Evolutionary conservation across 1,284 basidiomycete species (phyloP).

Genomic region (Boletus sp.): DNA sequence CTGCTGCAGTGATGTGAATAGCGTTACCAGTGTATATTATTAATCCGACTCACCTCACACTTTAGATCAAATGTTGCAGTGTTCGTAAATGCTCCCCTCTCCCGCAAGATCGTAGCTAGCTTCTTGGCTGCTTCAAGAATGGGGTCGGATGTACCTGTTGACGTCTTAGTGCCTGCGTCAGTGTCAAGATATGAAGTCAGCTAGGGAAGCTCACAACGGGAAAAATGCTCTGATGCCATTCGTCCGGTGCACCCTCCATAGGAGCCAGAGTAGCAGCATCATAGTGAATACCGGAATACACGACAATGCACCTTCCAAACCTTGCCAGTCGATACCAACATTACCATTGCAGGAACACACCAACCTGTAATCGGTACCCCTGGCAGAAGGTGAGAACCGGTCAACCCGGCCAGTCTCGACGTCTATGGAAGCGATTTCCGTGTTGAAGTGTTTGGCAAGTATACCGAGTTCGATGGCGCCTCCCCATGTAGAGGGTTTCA

Average conservation of each 20-base stretch:
- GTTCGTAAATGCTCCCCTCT: conserved; percentile 83
- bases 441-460: conserved; percentile 74
- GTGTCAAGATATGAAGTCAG: conserved; percentile 9
- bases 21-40: conserved; percentile 2
- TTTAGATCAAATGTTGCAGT: conserved; percentile 85
- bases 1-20: conserved; percentile 44
- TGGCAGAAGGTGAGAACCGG: conserved; percentile 50
- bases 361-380: conserved; percentile 35
- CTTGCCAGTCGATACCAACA: conserved; percentile 3
- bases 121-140: conserved; percentile 65
- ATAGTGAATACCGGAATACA: conserved; percentile 95
- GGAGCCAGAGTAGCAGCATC: conserved; percentile 86
- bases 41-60: conserved; percentile 58
- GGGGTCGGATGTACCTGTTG: conserved; percentile 43
- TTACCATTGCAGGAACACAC: background rate
- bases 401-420: conserved; percentile 91
- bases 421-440: conserved; percentile 87
- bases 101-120: conserved; percentile 68
- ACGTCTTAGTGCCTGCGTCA: conserved; percentile 25
- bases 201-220: conserved; percentile 43
- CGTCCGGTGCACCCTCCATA: conserved; percentile 62
- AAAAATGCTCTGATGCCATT: conserved; percentile 88
- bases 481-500: conserved; percentile 81
- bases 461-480: conserved; percentile 89
- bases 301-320: conserved; percentile 55